Evolutionary conservation across 2,329 filamentous ascomycete genomes (phyloP).

Genomic region (Escovopsis sp.): DNA sequence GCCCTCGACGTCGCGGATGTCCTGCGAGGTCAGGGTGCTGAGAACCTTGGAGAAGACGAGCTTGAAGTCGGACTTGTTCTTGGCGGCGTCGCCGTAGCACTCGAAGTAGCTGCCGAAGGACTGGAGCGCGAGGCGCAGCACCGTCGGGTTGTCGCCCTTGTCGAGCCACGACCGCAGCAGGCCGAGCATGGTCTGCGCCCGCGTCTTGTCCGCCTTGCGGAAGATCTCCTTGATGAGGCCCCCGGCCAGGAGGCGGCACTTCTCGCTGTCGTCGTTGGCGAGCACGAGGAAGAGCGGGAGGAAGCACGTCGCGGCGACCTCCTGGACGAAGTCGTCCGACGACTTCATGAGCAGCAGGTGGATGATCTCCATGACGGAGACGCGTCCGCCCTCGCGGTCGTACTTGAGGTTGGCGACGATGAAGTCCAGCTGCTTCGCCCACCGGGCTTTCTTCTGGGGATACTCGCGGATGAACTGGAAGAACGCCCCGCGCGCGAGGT

Average conservation of each 20-base stretch:
- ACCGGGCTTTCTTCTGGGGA: constrained; percentile 77
- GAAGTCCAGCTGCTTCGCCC: constrained; percentile 80
- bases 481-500: constrained; percentile 77
- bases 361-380: constrained; percentile 87
- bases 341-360: constrained; percentile 79
- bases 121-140: constrained; percentile 62
- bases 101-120: constrained; percentile 77
- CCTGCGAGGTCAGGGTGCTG: constrained; percentile 38
- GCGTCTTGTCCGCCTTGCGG: constrained; percentile 58
- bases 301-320: constrained; percentile 70
- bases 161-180: constrained; percentile 64
- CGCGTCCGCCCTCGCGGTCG: constrained; percentile 70
- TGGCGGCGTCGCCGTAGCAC: constrained; percentile 40
- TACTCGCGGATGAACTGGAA: constrained; percentile 92
- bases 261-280: constrained; percentile 74
- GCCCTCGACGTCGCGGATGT: constrained; percentile 42
- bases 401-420: constrained; percentile 85
- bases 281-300: constrained; percentile 73
- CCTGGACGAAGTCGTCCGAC: constrained; percentile 66
- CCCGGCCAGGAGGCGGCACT: constrained; percentile 71
- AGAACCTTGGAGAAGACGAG: constrained; percentile 43
- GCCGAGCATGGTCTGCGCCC: constrained; percentile 52
- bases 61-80: constrained; percentile 52
- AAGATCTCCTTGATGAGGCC: constrained; percentile 72
- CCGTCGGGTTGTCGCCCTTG: constrained; percentile 55